A percentile compares a stretch with the other conserved stretches of the same genome.
Evolutionary conservation across 164 flowering plant species (phyloP).

Genomic region (Kingdonia uniflora): DNA sequence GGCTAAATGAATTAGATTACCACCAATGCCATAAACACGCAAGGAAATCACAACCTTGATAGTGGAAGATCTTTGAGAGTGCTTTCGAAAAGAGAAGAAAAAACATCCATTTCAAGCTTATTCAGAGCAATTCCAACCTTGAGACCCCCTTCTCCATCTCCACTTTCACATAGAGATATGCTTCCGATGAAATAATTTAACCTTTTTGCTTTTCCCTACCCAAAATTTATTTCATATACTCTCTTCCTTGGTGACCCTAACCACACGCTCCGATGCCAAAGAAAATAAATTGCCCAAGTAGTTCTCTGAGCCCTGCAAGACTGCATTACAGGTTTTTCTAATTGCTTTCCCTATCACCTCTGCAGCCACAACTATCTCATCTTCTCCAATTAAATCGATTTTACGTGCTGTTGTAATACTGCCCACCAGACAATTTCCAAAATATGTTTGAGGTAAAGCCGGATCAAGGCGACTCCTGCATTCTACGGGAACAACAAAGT

Average conservation of each 20-base stretch:
- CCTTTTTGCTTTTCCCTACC: background rate
- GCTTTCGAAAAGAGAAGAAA: background rate
- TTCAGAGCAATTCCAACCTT: background rate
- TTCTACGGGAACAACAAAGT: background rate
- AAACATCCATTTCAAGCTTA: background rate
- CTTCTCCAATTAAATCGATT: background rate
- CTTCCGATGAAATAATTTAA: background rate
- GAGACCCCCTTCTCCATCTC: background rate
- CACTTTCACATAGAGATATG: background rate
- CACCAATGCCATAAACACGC: no score
- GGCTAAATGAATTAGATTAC: no score
- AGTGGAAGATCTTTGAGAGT: background rate
- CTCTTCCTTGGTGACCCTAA: slow-evolving; percentile 27
- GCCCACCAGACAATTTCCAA: background rate
- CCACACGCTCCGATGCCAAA: background rate
- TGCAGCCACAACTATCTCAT: background rate
- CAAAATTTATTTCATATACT: background rate
- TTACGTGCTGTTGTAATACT: background rate
- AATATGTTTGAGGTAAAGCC: background rate
- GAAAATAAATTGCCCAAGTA: background rate
- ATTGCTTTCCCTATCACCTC: background rate
- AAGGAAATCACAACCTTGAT: no score
- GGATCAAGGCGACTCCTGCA: background rate
- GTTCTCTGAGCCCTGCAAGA: background rate
- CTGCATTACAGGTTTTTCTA: background rate